Conservation (phyloP, 495 filamentous ascomycete species). For the Podospora australis region DNA sequence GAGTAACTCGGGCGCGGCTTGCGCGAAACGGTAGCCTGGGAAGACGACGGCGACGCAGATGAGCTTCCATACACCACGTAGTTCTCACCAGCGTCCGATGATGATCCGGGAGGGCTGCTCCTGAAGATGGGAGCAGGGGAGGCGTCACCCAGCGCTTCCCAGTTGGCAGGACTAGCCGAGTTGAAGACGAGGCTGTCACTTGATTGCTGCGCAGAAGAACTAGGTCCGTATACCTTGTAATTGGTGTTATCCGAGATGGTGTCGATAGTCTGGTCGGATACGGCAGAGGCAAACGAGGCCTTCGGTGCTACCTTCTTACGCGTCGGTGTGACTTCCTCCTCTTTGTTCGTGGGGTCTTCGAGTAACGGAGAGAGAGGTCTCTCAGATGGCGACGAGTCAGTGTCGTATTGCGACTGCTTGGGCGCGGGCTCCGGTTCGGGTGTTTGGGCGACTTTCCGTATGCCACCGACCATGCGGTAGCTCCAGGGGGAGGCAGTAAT, state of each 20-base stretch:
- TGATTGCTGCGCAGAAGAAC: conserved; percentile 26
- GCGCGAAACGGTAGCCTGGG: conserved; percentile 21
- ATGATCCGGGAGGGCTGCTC: conserved; percentile 22
- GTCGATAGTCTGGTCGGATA: conserved; percentile 34
- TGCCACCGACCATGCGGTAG: conserved; percentile 48
- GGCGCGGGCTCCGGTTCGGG: conserved; percentile 40
- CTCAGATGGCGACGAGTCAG: conserved; percentile 20
- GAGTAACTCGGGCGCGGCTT: conserved; percentile 41
- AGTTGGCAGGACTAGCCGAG: conserved; percentile 35
- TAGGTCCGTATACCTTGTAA: conserved; percentile 45
- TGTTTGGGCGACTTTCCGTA: conserved; percentile 47
- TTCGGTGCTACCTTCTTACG: conserved; percentile 29
- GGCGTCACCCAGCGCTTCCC: conserved; percentile 34
- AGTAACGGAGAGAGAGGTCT: conserved; percentile 37
- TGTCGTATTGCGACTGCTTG: conserved; percentile 26
- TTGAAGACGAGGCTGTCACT: conserved; percentile 30
- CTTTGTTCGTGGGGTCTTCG: conserved; percentile 21
- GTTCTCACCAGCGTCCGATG: conserved; percentile 29
- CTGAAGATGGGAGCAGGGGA: conserved; percentile 25
- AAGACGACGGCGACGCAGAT: conserved; percentile 34
- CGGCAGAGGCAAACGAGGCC: conserved; percentile 35
- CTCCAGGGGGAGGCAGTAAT: conserved; percentile 42
- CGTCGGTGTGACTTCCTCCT: conserved; percentile 20
- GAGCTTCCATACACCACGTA: conserved; percentile 41
- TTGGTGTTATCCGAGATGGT: conserved; percentile 47